phyloP scores from a whole-genome alignment of 345 rosid species.

The Capsella bursapastoris region DNA sequence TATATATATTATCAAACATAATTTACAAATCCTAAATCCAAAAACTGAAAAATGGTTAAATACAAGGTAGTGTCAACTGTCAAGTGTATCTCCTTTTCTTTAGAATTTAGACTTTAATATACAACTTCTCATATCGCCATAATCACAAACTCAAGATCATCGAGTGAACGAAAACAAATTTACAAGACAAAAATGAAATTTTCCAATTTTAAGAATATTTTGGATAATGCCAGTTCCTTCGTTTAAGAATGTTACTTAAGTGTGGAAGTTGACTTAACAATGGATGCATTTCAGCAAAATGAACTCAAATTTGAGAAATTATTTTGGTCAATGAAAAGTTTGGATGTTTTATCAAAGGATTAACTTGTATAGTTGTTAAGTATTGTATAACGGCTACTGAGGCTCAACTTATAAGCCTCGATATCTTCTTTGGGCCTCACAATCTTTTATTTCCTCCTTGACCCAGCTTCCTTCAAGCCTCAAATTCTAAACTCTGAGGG shows the following conservation, averaged over 20 bases:
- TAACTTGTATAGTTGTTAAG: neutral
- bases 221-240: neutral
- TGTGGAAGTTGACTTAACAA: neutral
- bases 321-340: neutral
- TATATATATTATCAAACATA: too few relatives aligned
- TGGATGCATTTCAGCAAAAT: neutral
- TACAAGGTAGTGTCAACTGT: too few relatives aligned
- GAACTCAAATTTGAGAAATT: neutral
- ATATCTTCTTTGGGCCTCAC: conserved; percentile 7
- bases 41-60: too few relatives aligned
- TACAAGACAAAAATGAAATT: too few relatives aligned
- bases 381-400: conserved; percentile 5
- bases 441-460: neutral
- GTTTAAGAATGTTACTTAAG: too few relatives aligned
- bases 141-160: too few relatives aligned
- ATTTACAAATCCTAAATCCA: too few relatives aligned
- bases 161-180: too few relatives aligned
- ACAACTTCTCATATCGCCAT: neutral
- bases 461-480: neutral
- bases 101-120: too few relatives aligned
- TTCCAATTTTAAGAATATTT: too few relatives aligned
- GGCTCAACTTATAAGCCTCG: neutral
- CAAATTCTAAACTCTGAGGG: neutral
- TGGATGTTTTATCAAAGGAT: neutral
- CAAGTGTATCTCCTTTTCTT: too few relatives aligned